Evolutionary conservation across 257 asterid species (phyloP), one percentile per base, ranked within the genome.

Genomic region (Jacaranda mimosifolia): DNA sequence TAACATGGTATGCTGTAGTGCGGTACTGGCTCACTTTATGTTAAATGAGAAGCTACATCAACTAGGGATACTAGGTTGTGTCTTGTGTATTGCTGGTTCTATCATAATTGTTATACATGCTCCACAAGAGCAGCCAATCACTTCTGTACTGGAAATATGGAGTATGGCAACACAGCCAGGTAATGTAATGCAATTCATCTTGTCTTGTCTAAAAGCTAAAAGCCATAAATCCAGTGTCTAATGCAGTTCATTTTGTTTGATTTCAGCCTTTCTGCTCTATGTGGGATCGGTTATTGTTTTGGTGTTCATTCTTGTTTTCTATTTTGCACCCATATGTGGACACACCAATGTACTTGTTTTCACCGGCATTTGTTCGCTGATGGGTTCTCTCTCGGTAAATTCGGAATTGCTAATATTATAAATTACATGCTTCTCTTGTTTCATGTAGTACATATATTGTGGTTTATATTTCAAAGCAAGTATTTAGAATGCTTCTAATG

Each of bases 351-450:
- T 88, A 36, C 92, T 91, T 77, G 87, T 91, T 82, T 91, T 84
- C 88, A 90, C 94, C 48, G 97, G 92, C 76, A 90, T 91, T 80
- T 94, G 97, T 76, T 94, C 97, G 6, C 86, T 94, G 79, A 87
- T 92, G 96, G 97, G 97, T 62, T 94, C 98, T 83, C 97, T 94
- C 88, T 90, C 97, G 91, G 96, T 90, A 91, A 83, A 36, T 71
- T 73, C 82, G 68, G 76, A 68, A 45, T 76, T 58, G 78, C 32
- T 68, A 14, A 84, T 72, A 48, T 57, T 43, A 63, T 52, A 9
- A 13, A 42, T 46, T 65, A 53, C 77, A 75, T 68, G 26, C 64
- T 76, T 72, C 32, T 62, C 42, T 59, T 75, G 58, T 48, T 79
- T 63, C 58, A 38, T 64, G 59, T 18, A 38, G 72, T 70, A 52